Base-by-base conservation (phyloP, 441 rosid genomes). In the Gossypium aridum region DNA sequence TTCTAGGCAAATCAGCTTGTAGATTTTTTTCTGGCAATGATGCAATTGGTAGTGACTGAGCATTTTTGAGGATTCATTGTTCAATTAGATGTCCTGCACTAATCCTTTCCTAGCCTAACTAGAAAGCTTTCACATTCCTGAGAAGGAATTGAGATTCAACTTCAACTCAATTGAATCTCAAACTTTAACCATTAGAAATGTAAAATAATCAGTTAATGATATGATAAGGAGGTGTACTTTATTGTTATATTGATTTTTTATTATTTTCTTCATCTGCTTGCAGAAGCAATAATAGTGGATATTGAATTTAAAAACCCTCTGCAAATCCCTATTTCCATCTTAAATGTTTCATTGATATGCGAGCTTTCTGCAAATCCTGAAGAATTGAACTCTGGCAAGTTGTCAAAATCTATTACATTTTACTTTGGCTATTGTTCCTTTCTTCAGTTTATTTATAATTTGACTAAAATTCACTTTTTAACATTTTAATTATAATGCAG, bases 261-360 rank as follows among this genome's bases (percentile, higher is more conserved):
- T 65, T 31, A 54, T 74, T 17, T 72, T 69, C 69, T 77, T n/a
- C 20, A 10, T 60, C 25, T 23, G 49, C 76, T 39, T 64, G 84
- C 97, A 96, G 98, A 96, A 85, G 82, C 94, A 20, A 86, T 94
- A 81, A 87, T 82, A 84, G 89, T 96, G 76, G 88, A 75, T 78
- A 73, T 96, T 69, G 93, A 89, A 83, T 89, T 96, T 79, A 85
- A 80, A 83, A 96, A 96, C 77, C 98, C 98, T 68, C 81, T 94
- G 80, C 90, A 87, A 78, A 81, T 90, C 65, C 85, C 96, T 60
- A 85, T 92, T 80, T 88, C 97, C 76, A 71, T 94, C 68, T 83
- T 93, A 28, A 77, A 79, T 66, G 90, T 94, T 78, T 85, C 94
- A 77, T 88, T 94, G 86, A 86, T 94, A 70, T 90, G 98, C 73